Percentiles rank a stretch among this genome's conserved stretches.
phyloP scores from a whole-genome alignment of 2,329 filamentous ascomycete species.

The Escovopsis sp. region DNA sequence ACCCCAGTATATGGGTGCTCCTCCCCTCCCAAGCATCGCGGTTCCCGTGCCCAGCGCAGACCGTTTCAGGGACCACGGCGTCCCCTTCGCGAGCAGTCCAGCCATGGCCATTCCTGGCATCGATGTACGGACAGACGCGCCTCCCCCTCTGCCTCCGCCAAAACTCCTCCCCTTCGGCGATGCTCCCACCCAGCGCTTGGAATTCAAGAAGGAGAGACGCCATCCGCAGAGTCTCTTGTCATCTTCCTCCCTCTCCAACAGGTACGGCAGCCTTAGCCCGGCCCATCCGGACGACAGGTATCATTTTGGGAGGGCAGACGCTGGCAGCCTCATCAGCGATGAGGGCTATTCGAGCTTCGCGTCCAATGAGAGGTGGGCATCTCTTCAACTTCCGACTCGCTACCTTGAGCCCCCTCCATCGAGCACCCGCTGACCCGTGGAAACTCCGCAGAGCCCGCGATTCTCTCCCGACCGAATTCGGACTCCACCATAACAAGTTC shows the following conservation, averaged over 20 bases:
- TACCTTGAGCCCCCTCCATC: constrained; percentile 5
- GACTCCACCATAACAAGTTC: constrained; percentile 35
- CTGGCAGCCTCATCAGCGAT: constrained; percentile 18
- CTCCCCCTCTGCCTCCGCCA: constrained; percentile 34
- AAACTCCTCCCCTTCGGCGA: constrained; percentile 22
- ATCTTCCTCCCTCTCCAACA: constrained; percentile 18
- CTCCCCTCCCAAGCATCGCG: constrained; percentile 23
- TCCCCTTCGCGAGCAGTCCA: constrained; percentile 18
- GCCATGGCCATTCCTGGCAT: constrained; percentile 30
- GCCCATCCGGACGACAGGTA: constrained; percentile 20
- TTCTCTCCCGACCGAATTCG: constrained; percentile 28
- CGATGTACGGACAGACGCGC: constrained; percentile 18
- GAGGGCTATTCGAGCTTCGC: constrained; percentile 31
- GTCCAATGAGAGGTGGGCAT: constrained; percentile 23
- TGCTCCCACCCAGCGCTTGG: constrained; percentile 13
- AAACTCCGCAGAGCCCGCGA: constrained; percentile 24
- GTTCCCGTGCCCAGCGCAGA: constrained; percentile 14
- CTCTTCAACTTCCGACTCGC: not conserved
- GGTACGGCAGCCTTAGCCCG: constrained; percentile 26
- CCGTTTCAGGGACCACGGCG: constrained; percentile 17
- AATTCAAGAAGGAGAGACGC: constrained; percentile 18
- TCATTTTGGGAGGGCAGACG: constrained; percentile 19
- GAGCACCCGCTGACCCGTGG: constrained; percentile 7
- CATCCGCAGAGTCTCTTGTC: constrained; percentile 12
- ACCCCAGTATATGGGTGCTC: constrained; percentile 21